Evolutionary conservation across 2,329 filamentous ascomycete species (phyloP), one percentile per base, ranked within the genome.

Genomic region (Xylaria sp.): DNA sequence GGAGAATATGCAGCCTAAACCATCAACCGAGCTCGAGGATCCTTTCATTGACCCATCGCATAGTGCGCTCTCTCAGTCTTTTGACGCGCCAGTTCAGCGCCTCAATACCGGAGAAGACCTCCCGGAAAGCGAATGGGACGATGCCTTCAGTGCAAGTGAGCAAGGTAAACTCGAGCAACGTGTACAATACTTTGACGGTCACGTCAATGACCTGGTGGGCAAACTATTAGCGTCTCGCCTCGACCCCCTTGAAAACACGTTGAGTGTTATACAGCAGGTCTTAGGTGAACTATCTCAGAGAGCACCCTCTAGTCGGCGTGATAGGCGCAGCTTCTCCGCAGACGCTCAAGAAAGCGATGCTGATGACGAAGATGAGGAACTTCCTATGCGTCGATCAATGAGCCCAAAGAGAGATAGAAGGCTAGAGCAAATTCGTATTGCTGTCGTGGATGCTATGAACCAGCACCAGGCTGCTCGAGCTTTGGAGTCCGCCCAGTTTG

Each of bases 81-180:
- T 85, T 53, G 84, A 87, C 26, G 85, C 87, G 26, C 85, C 86
- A 60, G 82, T 93, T 36, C 87, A 88, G 69, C 87, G 88, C 63
- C 84, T 93, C 63, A 89, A 90, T 74, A 87, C 85, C 68, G 86
- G 85, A 40, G 87, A 87, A 33, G 89, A 88, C 69, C 83, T 90
- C 17, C 89, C 91, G 28, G 87, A 90, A 68, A 97, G 94, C 77
- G 95, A 98, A 79, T 99, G 96, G 96, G 94, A 97, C 76, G 92
- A 92, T 77, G 89, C 91, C 56, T 90, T 97, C 70, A 91, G 92
- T 10, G 92, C 93, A 20, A 90, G 91, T 40, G 93, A 97, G 75
- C 93, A 97, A 67, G 88, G 89, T 59, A 97, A 97, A 80, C 84
- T 98, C 65, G 89, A 92, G 72, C 89, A 90, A 62, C 89, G 94